These are phyloP conservation scores for Xerocomellus chrysenteron DNA, from an alignment of 768 basidiomycete genomes.

Conservation along the genomic window DNA sequence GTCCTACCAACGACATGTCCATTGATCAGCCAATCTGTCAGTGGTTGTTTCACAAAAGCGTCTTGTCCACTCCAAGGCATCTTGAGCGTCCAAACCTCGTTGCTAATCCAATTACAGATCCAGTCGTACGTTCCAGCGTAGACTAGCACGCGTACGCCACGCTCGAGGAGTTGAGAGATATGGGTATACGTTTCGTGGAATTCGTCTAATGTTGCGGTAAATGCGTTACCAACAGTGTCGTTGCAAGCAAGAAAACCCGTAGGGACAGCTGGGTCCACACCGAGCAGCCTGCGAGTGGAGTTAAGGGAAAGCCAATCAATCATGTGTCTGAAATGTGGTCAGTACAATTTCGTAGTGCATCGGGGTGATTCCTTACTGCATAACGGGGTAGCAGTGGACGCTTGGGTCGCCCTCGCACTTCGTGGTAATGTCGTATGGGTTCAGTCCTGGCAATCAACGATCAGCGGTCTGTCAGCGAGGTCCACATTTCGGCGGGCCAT, in stretches of 20 bases:
- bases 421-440: slow-evolving; percentile 67
- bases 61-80: slow-evolving; percentile 65
- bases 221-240: slow-evolving; percentile 42
- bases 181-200: slow-evolving; percentile 30
- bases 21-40: slow-evolving; percentile 56
- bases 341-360: not conserved
- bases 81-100: slow-evolving; percentile 68
- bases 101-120: slow-evolving; percentile 75
- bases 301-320: slow-evolving; percentile 58
- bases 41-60: slow-evolving; percentile 44
- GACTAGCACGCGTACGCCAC: slow-evolving; percentile 66
- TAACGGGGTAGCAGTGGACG: slow-evolving; percentile 59
- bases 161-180: slow-evolving; percentile 55
- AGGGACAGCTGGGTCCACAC: slow-evolving; percentile 49
- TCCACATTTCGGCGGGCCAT: not conserved
- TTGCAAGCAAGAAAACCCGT: slow-evolving; percentile 40
- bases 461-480: not conserved
- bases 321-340: slow-evolving; percentile 43
- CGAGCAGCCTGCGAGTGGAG: slow-evolving; percentile 49
- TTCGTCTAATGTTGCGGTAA: slow-evolving; percentile 43
- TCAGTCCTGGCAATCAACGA: slow-evolving; percentile 34
- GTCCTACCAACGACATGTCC: slow-evolving; percentile 48
- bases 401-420: slow-evolving; percentile 50
- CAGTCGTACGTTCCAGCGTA: slow-evolving; percentile 72
- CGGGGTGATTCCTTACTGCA: slow-evolving; percentile 29